Percentiles rank a stretch among this genome's conserved stretches.
Evolutionary conservation across 1,284 basidiomycete species (phyloP).

Genomic region (Trichosporon sp.): DNA sequence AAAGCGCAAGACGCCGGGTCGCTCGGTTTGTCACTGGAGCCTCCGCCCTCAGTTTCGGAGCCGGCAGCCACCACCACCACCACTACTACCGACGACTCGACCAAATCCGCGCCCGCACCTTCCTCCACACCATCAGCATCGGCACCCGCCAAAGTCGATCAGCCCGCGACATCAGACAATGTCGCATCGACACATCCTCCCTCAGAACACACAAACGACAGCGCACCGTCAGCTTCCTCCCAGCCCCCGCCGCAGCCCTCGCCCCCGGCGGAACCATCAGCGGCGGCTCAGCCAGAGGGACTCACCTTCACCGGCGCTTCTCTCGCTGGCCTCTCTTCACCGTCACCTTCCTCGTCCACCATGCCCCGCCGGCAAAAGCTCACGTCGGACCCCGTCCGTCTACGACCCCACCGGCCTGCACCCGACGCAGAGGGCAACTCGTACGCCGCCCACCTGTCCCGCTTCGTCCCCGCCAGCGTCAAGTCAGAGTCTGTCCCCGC

Average conservation of each 20-base stretch:
- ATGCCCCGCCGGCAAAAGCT: neutral
- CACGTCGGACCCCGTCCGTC: constrained; percentile 6
- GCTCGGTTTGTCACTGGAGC: constrained; percentile 17
- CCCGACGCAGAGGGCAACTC: constrained; percentile 13
- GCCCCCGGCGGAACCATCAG: neutral
- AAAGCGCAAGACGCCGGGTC: constrained; percentile 6
- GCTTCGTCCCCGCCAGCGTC: constrained; percentile 15
- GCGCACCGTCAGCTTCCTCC: neutral
- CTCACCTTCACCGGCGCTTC: constrained; percentile 16
- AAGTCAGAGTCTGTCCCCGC: constrained; percentile 13
- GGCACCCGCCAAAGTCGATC: neutral
- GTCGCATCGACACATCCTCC: neutral
- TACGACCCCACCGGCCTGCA: constrained; percentile 19
- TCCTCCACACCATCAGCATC: too few relatives aligned
- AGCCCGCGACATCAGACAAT: neutral
- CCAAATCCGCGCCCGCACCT: neutral
- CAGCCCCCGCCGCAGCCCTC: neutral
- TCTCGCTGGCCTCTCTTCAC: constrained; percentile 10
- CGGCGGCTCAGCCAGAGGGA: neutral
- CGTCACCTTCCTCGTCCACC: neutral
- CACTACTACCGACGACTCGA: neutral
- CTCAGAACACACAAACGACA: too few relatives aligned
- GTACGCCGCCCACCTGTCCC: constrained; percentile 15
- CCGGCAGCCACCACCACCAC: neutral
- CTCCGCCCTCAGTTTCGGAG: neutral